Base-by-base conservation (phyloP, 2,329 filamentous ascomycete genomes). In the Hymenoscyphus repandus region DNA sequence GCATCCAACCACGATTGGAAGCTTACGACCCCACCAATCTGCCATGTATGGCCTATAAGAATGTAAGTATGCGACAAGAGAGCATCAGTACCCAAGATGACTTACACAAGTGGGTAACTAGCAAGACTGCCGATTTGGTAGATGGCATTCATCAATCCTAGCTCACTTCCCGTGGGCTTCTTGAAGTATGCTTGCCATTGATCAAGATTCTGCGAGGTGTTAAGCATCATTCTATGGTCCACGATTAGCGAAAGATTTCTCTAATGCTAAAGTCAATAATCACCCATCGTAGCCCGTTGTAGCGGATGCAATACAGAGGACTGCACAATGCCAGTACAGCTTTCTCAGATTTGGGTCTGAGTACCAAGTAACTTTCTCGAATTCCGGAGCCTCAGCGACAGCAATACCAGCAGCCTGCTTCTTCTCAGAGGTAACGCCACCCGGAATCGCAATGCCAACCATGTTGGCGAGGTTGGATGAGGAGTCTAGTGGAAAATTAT, bases 271-370 rank as follows among this genome's bases (percentile, higher is more conserved):
- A 11, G 27, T 15, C 12, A 15, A 31, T n/a, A 13, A 49, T 33
- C 59, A 72, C 70, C 79, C 78, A 66, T 84, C 80, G 62, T 82
- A 83, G 47, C 79, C 79, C 6, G 78, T 82, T 30, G 79, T 82
- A 39, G 79, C 79, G 30, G 79, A 82, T 11, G 77, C 79, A 50
- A 83, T 69, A 65, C 79, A 77, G 51, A 84, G 70, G 52, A 82
- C 73, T 17, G 72, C 66, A 52, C 70, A 72, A 62, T 74, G 72
- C 45, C 71, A 70, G 61, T 82, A 82, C 10, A 82, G 72, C 62
- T 72, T 76, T 47, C 79, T 71, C 48, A 83, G 67, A 60, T 79
- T 75, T 34, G 77, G 77, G 56, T 82, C 76, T 58, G 68, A 72
- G 54, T 70, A 75, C 80, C 80, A 83, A 49, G 67, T 73, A 18